phyloP scores from a whole-genome alignment of 371 early-diverging fungal species.

The Rhizomucor miehei region DNA sequence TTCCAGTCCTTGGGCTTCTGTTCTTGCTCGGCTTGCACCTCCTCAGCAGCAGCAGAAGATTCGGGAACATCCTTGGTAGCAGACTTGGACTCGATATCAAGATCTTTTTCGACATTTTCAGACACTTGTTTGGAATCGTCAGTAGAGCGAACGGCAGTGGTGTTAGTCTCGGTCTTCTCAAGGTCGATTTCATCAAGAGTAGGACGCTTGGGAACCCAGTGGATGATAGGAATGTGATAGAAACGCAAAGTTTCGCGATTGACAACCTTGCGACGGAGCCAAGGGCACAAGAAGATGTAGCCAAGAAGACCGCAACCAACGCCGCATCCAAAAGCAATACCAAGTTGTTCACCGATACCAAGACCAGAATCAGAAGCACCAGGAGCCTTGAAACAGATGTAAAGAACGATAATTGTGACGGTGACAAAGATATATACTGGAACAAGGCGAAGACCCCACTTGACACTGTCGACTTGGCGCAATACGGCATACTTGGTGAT shows the following conservation, averaged over 20 bases:
- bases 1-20: neutral
- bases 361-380: slow-evolving; percentile 38
- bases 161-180: neutral
- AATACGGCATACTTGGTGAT: slow-evolving; percentile 67
- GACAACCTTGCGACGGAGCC: slow-evolving; percentile 58
- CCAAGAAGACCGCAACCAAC: slow-evolving; percentile 49
- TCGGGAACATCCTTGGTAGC: slow-evolving; percentile 1
- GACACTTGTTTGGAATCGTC: neutral
- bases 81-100: neutral
- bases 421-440: slow-evolving; percentile 81
- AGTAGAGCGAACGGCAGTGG: neutral
- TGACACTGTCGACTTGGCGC: slow-evolving; percentile 61
- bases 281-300: slow-evolving; percentile 62
- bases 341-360: slow-evolving; percentile 46
- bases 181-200: slow-evolving; percentile 12
- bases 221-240: slow-evolving; percentile 67
- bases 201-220: slow-evolving; percentile 46
- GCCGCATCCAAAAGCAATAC: slow-evolving; percentile 62
- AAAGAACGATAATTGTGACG: slow-evolving; percentile 64
- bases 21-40: neutral
- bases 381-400: slow-evolving; percentile 73
- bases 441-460: slow-evolving; percentile 71
- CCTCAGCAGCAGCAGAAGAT: slow-evolving; percentile 3
- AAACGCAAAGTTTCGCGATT: slow-evolving; percentile 65
- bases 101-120: neutral